Evolutionary conservation across 768 basidiomycete genomes (phyloP).

Genomic region (Guyanaporus albipodus): DNA sequence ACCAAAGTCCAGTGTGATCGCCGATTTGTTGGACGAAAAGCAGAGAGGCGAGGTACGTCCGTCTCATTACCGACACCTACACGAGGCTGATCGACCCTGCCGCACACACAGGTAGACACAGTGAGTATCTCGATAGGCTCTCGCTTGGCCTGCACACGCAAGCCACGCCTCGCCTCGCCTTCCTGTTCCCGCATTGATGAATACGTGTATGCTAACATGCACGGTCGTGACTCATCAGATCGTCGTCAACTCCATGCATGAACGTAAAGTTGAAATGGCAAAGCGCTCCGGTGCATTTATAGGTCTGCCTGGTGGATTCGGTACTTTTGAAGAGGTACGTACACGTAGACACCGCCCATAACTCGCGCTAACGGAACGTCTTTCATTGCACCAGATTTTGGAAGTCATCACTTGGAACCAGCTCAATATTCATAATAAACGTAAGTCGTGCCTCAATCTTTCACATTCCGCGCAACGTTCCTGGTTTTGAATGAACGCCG

Average conservation of each 20-base stretch:
- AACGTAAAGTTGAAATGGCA: conserved; percentile 92
- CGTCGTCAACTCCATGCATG: conserved; percentile 79
- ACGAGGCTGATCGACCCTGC: too few species aligned
- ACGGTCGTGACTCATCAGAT: conserved; percentile 39
- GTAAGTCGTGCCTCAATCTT: conserved; percentile 38
- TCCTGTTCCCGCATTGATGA: neutral
- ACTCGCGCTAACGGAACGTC: conserved; percentile 2
- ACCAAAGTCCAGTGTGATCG: conserved; percentile 17
- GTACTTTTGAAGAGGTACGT: conserved; percentile 85
- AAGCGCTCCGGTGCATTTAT: conserved; percentile 75
- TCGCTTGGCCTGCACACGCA: conserved; percentile 2
- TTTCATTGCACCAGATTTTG: conserved; percentile 48
- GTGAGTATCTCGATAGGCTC: conserved; percentile 14
- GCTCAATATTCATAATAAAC: conserved; percentile 80
- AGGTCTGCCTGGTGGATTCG: conserved; percentile 89
- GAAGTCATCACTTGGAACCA: conserved; percentile 97
- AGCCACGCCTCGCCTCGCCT: neutral
- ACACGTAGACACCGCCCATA: too few species aligned
- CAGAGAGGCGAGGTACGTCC: conserved; percentile 36
- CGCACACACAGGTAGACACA: conserved; percentile 27
- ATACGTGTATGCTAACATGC: conserved; percentile 8
- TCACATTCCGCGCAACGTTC: neutral
- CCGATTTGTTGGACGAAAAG: conserved; percentile 28
- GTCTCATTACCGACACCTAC: too few species aligned
- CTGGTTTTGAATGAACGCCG: neutral